These are phyloP conservation scores for Flammula alnicola DNA, from an alignment of 1,284 basidiomycete species.

Conservation along the genomic window DNA sequence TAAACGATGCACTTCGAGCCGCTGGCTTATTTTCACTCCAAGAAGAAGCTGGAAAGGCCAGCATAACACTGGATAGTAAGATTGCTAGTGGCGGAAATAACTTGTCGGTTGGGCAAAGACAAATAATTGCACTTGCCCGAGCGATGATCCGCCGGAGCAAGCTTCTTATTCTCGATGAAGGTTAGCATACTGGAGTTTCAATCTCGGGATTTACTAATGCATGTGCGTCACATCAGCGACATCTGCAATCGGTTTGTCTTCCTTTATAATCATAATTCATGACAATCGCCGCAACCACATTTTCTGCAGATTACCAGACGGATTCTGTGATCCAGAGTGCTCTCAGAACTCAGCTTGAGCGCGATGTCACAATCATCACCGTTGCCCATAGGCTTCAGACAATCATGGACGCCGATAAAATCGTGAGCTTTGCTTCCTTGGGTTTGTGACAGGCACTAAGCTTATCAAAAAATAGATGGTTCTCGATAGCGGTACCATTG, in stretches of 20 bases:
- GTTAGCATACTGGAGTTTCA: slow-evolving; percentile 32
- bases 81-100: slow-evolving; percentile 66
- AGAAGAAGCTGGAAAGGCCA: slow-evolving; percentile 49
- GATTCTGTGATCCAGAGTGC: slow-evolving; percentile 61
- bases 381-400: slow-evolving; percentile 72
- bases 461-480: slow-evolving; percentile 30
- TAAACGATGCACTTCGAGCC: slow-evolving; percentile 60
- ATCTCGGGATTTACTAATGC: background rate
- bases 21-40: slow-evolving; percentile 59
- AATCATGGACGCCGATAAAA: slow-evolving; percentile 65
- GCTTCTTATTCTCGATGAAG: slow-evolving; percentile 64
- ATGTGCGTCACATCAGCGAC: slow-evolving; percentile 39
- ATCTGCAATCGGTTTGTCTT: slow-evolving; percentile 49
- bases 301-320: slow-evolving; percentile 52
- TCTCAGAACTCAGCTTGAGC: slow-evolving; percentile 52
- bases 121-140: slow-evolving; percentile 60
- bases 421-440: slow-evolving; percentile 35
- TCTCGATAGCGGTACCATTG: slow-evolving; percentile 37
- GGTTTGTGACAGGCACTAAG: slow-evolving; percentile 9
- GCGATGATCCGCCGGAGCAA: slow-evolving; percentile 63
- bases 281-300: slow-evolving; percentile 29
- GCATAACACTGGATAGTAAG: slow-evolving; percentile 52
- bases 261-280: background rate
- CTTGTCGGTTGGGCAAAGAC: slow-evolving; percentile 73
- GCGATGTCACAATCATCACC: slow-evolving; percentile 63